A percentile compares a stretch with the other conserved stretches of the same genome.
Conservation (phyloP, 805 yeast species). For the Metschnikowia proteae region DNA sequence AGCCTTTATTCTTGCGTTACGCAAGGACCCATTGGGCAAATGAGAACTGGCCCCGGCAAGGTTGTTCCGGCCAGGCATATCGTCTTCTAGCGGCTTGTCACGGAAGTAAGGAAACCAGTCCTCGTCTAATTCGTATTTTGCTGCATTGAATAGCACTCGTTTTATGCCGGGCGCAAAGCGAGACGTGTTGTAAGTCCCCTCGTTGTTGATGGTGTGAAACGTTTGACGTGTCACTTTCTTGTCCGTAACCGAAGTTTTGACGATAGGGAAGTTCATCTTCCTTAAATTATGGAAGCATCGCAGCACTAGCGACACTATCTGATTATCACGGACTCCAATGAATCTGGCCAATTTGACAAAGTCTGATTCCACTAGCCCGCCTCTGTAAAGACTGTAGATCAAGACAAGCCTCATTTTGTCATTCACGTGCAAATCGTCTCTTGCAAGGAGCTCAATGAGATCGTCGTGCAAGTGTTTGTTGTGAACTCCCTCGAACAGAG, state of each 20-base stretch:
- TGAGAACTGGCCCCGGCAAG: background rate
- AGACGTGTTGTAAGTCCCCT: conserved; percentile 58
- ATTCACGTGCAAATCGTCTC: conserved; percentile 46
- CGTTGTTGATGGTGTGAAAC: conserved; percentile 54
- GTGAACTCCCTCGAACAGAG: conserved; percentile 62
- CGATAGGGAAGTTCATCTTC: conserved; percentile 54
- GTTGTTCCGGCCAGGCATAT: conserved; percentile 22
- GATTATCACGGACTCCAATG: conserved; percentile 41
- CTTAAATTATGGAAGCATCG: conserved; percentile 40
- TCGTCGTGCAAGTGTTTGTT: conserved; percentile 58
- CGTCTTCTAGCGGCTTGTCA: conserved; percentile 63
- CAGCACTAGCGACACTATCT: conserved; percentile 56
- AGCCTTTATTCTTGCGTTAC: conserved; percentile 18
- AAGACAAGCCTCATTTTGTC: conserved; percentile 76
- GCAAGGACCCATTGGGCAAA: conserved; percentile 13
- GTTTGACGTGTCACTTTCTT: conserved; percentile 47
- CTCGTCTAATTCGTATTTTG: conserved; percentile 52
- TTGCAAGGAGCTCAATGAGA: conserved; percentile 51
- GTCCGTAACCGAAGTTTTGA: conserved; percentile 38
- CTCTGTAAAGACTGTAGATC: conserved; percentile 74
- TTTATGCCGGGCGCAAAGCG: conserved; percentile 71
- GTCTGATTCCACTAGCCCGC: conserved; percentile 75
- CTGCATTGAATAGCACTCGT: conserved; percentile 49
- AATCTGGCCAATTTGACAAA: conserved; percentile 63
- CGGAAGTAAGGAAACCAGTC: conserved; percentile 68